A percentile compares a stretch with the other conserved stretches of the same genome.
Evolutionary conservation across 129 eudicot species (phyloP).

Genomic region (Artemisia argyi): DNA sequence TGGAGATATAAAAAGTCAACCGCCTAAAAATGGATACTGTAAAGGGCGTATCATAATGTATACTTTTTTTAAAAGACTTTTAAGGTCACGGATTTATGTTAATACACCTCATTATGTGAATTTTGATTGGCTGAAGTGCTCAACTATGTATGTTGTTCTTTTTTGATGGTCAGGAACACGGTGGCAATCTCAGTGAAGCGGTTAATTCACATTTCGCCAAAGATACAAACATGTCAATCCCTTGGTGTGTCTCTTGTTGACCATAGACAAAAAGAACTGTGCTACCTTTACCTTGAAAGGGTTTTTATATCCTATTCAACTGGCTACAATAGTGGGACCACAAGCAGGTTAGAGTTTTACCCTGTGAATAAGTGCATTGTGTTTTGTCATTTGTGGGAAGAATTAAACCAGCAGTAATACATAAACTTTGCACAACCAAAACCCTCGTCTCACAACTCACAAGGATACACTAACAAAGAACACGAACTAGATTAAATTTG

Average conservation of each 20-base stretch:
- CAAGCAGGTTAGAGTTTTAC: slow-evolving; percentile 62
- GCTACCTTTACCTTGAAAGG: slow-evolving; percentile 76
- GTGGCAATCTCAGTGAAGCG: slow-evolving; percentile 81
- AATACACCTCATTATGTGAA: neutral
- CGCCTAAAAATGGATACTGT: too few species aligned
- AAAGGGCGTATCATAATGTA: too few species aligned
- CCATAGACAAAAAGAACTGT: slow-evolving; percentile 91
- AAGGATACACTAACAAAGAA: too few species aligned
- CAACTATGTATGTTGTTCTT: neutral
- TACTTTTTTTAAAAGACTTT: too few species aligned
- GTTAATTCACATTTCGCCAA: slow-evolving; percentile 80
- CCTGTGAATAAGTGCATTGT: neutral
- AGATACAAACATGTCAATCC: slow-evolving; percentile 64
- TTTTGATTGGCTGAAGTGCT: slow-evolving; percentile 18
- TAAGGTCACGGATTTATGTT: too few species aligned
- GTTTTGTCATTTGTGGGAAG: too few species aligned
- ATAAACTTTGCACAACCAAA: too few species aligned
- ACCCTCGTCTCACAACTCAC: too few species aligned
- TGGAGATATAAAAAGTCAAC: too few species aligned
- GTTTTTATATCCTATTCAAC: slow-evolving; percentile 80
- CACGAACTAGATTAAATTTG: too few species aligned
- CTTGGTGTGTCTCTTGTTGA: slow-evolving; percentile 88
- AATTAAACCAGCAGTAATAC: too few species aligned
- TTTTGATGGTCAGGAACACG: slow-evolving; percentile 62
- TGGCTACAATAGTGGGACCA: slow-evolving; percentile 89